phyloP scores from a whole-genome alignment of 2,329 filamentous ascomycete species.

The Phaeoacremonium minimum region DNA sequence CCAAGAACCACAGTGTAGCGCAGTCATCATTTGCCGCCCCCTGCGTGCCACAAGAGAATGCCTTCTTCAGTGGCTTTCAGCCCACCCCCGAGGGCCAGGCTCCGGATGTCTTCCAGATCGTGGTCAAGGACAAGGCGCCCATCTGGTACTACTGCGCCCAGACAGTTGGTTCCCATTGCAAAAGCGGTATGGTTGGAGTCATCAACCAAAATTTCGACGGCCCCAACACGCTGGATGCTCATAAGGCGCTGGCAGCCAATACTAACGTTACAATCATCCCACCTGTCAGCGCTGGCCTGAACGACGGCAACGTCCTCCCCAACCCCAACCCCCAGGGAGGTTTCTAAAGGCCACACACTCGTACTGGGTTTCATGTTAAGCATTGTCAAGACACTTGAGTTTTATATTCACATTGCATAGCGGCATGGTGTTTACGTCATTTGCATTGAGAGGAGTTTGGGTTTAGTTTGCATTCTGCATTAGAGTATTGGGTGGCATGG shows the following conservation, averaged over 20 bases:
- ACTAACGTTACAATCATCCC: constrained; percentile 25
- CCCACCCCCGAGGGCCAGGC: constrained; percentile 27
- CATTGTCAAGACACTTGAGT: too few species aligned
- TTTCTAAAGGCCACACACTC: constrained; percentile 24
- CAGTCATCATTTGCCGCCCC: constrained; percentile 34
- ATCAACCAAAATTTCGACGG: constrained; percentile 43
- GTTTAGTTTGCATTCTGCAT: too few species aligned
- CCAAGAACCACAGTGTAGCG: constrained; percentile 45
- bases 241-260: constrained; percentile 28
- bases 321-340: constrained; percentile 37
- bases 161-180: constrained; percentile 37
- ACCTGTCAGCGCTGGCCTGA: constrained; percentile 23
- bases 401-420: too few species aligned
- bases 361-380: too few species aligned
- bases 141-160: constrained; percentile 42
- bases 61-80: constrained; percentile 43
- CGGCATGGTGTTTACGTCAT: too few species aligned
- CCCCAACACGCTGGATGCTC: constrained; percentile 28
- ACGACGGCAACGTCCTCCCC: constrained; percentile 28
- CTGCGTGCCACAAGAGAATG: constrained; percentile 32
- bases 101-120: constrained; percentile 37
- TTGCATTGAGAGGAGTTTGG: too few species aligned
- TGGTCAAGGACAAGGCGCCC: constrained; percentile 32
- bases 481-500: too few species aligned
- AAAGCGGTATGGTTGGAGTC: constrained; percentile 42